A percentile compares a stretch with the other conserved stretches of the same genome.
These are phyloP conservation scores for Colletotrichum gloeosporioides DNA, from an alignment of 2,329 filamentous ascomycete genomes.

Conservation along the genomic window DNA sequence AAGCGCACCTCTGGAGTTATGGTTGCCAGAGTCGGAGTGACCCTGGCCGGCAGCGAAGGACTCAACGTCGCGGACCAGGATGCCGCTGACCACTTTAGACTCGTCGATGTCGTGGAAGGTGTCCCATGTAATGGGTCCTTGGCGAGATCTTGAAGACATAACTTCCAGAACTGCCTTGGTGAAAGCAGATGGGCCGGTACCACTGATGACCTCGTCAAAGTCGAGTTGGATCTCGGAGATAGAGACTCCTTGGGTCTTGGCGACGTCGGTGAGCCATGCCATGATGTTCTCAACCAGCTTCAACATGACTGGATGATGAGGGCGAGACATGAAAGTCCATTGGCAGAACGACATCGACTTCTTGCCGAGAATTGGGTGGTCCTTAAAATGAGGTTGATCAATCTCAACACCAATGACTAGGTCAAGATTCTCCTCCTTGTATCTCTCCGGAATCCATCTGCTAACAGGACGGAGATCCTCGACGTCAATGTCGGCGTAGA, in stretches of 20 bases:
- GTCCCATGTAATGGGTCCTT: constrained; percentile 59
- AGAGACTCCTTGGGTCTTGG: constrained; percentile 61
- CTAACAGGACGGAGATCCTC: constrained; percentile 39
- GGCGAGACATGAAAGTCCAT: constrained; percentile 77
- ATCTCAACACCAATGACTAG: constrained; percentile 76
- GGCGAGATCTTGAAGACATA: constrained; percentile 51
- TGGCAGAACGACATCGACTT: constrained; percentile 77
- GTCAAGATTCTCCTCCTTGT: constrained; percentile 68
- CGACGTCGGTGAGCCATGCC: constrained; percentile 66
- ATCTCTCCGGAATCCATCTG: constrained; percentile 52
- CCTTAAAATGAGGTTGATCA: constrained; percentile 68
- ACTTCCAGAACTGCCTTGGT: constrained; percentile 68
- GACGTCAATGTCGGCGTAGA: constrained; percentile 64
- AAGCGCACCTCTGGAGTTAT: constrained; percentile 68
- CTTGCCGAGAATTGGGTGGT: constrained; percentile 69
- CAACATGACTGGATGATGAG: constrained; percentile 71
- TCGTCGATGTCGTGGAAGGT: constrained; percentile 70
- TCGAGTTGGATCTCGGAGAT: constrained; percentile 69
- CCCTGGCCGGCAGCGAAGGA: constrained; percentile 77
- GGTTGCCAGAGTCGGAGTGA: constrained; percentile 75
- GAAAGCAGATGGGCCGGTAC: constrained; percentile 76
- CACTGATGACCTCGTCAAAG: constrained; percentile 75
- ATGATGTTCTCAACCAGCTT: constrained; percentile 72
- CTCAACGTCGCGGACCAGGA: constrained; percentile 73
- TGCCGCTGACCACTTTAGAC: constrained; percentile 67